phyloP scores from a whole-genome alignment of 208 protist genomes.

The Sergeia podlipaevii region DNA sequence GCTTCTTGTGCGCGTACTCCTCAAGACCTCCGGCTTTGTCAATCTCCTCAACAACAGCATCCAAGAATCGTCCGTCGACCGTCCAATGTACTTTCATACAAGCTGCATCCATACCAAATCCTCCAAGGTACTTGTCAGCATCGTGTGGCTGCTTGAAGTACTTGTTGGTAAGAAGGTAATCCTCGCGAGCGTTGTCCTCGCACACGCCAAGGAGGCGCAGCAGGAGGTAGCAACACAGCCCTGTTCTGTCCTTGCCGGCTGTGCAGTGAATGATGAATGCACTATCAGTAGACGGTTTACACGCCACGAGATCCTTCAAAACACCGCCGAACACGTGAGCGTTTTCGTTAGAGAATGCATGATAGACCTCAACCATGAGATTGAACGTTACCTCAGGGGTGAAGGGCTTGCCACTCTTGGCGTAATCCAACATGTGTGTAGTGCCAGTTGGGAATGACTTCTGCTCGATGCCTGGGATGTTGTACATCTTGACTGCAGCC shows the following conservation, averaged over 20 bases:
- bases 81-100: constrained; percentile 22
- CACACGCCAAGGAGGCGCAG: constrained; percentile 23
- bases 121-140: constrained; percentile 13
- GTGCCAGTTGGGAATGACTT: constrained; percentile 16
- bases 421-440: constrained; percentile 8
- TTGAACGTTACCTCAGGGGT: constrained; percentile 3
- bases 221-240: constrained; percentile 21
- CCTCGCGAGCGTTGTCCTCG: constrained; percentile 18
- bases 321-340: constrained; percentile 13
- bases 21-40: constrained; percentile 20
- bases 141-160: constrained; percentile 18
- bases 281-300: constrained; percentile 12
- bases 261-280: constrained; percentile 42
- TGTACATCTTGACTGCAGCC: constrained; percentile 20
- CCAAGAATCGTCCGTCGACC: constrained; percentile 16
- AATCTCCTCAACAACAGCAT: constrained; percentile 13
- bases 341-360: constrained; percentile 10
- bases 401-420: constrained; percentile 15
- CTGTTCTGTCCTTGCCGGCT: constrained; percentile 43
- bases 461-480: constrained; percentile 15
- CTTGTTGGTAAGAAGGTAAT: constrained; percentile 35
- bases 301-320: constrained; percentile 19
- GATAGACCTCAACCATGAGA: constrained; percentile 18
- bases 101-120: constrained; percentile 16
- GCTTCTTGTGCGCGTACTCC: constrained; percentile 17